Base-by-base conservation (phyloP, 116 monocot species). In the Papilionanthe hybrid region DNA sequence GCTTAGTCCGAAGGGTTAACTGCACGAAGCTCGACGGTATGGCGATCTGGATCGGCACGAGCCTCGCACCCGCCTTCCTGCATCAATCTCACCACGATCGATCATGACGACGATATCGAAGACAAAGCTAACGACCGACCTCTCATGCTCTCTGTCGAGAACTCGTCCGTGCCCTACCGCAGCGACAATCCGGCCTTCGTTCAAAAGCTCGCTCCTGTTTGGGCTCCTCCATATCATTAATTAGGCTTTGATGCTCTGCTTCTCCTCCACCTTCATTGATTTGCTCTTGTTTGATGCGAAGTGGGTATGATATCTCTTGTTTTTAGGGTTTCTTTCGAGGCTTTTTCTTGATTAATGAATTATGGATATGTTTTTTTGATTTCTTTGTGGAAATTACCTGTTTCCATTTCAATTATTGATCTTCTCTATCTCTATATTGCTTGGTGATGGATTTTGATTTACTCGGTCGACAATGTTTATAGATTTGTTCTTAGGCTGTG, bases 61-160 rank as follows among this genome's bases (percentile, higher is more conserved):
- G 86, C 83, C 77, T 86, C 29, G 83, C 80, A 29, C 83, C 86
- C 63, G 83, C 80, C 23, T 86, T 86, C 67, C 25, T 79, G 86
- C 80, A 83, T 86, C 83, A 83, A 86, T 83, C 76, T 86, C 58
- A 55, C 72, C 80, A 83, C 83, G 58, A 77, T 71, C 80, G 86
- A 83, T 28, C 80, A 79, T 63, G 86, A 86, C 13, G 75, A 45
- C 77, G 86, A 77, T 19, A 81, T 81, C 25, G 79, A 82, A 25
- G 83, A 82, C 27, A 83, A 80, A 80, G 77, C 83, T 63, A 86
- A 83, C 72, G 83, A 83, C 37, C 86, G 83, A 37, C 83, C 86
- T 42, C 80, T 86, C 77, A 86, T 83, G 77, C 80, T 80, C 48
- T 72, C 86, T 63, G 23, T 22, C 27, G 71, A 44, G 42, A 29